Evolutionary conservation across 2,329 filamentous ascomycete species (phyloP).

Genomic region (Sclerotinia sclerotiorum): DNA sequence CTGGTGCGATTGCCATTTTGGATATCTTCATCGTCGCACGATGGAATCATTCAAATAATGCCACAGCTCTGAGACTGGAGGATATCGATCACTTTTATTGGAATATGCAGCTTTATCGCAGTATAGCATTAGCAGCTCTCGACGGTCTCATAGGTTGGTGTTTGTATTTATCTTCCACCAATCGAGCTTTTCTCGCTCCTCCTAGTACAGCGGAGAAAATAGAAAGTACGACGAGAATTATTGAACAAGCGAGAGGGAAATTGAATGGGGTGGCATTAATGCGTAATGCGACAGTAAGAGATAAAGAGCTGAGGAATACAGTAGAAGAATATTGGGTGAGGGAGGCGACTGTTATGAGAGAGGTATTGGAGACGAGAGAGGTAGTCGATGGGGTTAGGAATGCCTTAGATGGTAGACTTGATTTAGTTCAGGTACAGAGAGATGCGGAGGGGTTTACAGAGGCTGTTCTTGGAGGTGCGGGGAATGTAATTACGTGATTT

Average conservation of each 20-base stretch:
- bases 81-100: constrained; percentile 74
- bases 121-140: constrained; percentile 61
- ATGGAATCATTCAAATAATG: constrained; percentile 66
- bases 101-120: constrained; percentile 63
- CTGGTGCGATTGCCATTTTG: constrained; percentile 55
- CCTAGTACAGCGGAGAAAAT: constrained; percentile 65
- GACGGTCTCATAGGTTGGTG: constrained; percentile 63
- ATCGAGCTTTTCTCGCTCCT: constrained; percentile 69
- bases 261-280: constrained; percentile 72
- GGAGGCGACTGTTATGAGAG: constrained; percentile 69
- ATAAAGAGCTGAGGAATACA: constrained; percentile 66
- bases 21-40: constrained; percentile 66
- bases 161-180: constrained; percentile 76
- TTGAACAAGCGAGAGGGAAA: constrained; percentile 64
- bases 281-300: constrained; percentile 75
- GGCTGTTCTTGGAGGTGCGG: constrained; percentile 40
- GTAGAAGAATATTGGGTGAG: constrained; percentile 76
- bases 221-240: constrained; percentile 54
- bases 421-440: constrained; percentile 58
- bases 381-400: constrained; percentile 70
- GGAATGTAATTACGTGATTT: background rate
- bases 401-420: constrained; percentile 62
- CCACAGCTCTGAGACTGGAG: constrained; percentile 57
- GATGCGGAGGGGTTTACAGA: constrained; percentile 64
- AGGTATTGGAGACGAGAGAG: constrained; percentile 76